A percentile compares a stretch with the other conserved stretches of the same genome.
Evolutionary conservation across 148 eudicot species (phyloP).

Genomic region (Linanthus parryae): DNA sequence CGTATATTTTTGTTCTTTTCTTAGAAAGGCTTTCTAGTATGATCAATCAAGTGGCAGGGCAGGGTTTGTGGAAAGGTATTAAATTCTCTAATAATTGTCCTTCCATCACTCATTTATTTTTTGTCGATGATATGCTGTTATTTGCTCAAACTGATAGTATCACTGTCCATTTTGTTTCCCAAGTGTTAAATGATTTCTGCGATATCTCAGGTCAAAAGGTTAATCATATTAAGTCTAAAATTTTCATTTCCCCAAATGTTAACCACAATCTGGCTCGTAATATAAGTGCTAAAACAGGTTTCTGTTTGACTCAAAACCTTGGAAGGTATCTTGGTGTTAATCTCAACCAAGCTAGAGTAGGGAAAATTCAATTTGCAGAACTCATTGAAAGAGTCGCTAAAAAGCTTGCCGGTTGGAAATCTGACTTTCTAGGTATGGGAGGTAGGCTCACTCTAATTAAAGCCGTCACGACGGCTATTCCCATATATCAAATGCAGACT

Average conservation of each 20-base stretch:
- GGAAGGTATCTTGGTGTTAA: too few relatives aligned
- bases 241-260: background rate
- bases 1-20: conserved; percentile 3
- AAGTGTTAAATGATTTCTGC: background rate
- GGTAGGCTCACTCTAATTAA: too few relatives aligned
- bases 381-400: too few relatives aligned
- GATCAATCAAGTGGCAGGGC: background rate
- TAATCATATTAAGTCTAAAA: background rate
- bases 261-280: background rate
- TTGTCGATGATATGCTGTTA: background rate
- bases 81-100: background rate
- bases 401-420: too few relatives aligned
- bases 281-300: background rate
- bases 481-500: too few relatives aligned
- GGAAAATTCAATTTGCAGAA: too few relatives aligned
- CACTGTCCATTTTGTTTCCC: too few relatives aligned
- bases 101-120: background rate
- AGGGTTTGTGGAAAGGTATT: background rate
- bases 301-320: background rate
- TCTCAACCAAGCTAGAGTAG: too few relatives aligned
- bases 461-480: too few relatives aligned
- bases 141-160: background rate
- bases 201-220: background rate
- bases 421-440: too few relatives aligned
- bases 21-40: background rate